Conservation (phyloP, 2,329 filamentous ascomycete species). For the Verticillium isaacii region DNA sequence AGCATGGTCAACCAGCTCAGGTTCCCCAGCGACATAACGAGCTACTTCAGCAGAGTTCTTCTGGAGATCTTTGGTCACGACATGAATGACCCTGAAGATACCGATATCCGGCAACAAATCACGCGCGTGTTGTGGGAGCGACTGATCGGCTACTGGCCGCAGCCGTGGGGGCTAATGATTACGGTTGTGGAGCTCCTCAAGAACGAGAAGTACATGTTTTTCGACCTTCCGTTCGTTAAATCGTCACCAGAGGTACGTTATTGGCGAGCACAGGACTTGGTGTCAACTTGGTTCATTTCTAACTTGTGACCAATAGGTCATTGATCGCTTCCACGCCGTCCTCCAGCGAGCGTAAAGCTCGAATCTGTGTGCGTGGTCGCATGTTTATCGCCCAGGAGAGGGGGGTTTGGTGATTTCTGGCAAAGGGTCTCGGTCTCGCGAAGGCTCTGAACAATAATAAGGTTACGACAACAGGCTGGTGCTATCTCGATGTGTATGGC, state of each 20-base stretch:
- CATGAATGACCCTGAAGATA: conserved; percentile 67
- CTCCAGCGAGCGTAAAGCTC: conserved; percentile 2
- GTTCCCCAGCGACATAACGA: conserved; percentile 82
- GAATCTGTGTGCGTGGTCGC: not conserved
- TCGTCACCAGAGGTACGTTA: conserved; percentile 72
- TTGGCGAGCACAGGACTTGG: not conserved
- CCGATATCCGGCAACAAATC: conserved; percentile 84
- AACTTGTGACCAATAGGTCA: conserved; percentile 1
- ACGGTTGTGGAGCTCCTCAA: conserved; percentile 86
- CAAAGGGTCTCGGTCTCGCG: not conserved
- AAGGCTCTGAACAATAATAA: not conserved
- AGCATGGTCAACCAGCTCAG: conserved; percentile 90
- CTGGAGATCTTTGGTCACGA: conserved; percentile 81
- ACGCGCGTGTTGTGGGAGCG: conserved; percentile 85
- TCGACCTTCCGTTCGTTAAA: conserved; percentile 89
- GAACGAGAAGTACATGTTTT: conserved; percentile 88
- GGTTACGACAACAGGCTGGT: not conserved
- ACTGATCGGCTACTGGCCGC: conserved; percentile 81
- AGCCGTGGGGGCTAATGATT: conserved; percentile 91
- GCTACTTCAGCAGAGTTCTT: conserved; percentile 85
- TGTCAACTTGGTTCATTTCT: not conserved
- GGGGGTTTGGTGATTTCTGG: not conserved
- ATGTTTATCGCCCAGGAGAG: not conserved
- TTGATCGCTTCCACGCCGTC: conserved; percentile 13
- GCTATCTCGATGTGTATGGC: not conserved